Conservation (phyloP, 306 rosid genomes). For the Canavalia gladiata region DNA sequence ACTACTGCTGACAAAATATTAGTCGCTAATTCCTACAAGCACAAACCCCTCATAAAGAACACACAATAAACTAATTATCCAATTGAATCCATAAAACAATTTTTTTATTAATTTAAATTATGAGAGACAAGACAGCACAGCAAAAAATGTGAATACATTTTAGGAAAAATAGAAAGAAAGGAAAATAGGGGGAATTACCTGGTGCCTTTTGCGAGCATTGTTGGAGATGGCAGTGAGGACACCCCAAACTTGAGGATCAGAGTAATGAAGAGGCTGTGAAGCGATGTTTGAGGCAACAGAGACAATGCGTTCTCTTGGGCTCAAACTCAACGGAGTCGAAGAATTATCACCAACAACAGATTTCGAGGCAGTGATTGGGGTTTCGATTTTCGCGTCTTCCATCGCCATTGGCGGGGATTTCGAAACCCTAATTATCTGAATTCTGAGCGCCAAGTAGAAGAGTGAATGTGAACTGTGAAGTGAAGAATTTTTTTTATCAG, state of each 20-base stretch:
- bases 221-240: constrained; percentile 92
- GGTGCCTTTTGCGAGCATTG: constrained; percentile 84
- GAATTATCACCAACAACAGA: neutral
- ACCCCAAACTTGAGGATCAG: constrained; percentile 83
- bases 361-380: neutral
- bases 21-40: neutral
- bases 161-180: neutral
- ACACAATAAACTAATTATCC: neutral
- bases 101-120: neutral
- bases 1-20: neutral
- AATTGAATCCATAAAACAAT: neutral
- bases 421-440: constrained; percentile 64
- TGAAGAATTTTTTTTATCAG: neutral
- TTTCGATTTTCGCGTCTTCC: constrained; percentile 38
- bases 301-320: constrained; percentile 61
- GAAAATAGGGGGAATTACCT: constrained; percentile 52
- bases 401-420: constrained; percentile 67
- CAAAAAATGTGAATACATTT: neutral
- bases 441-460: neutral
- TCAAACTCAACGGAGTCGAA: constrained; percentile 33
- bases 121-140: neutral
- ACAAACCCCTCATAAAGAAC: neutral
- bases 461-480: neutral
- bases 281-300: constrained; percentile 78
- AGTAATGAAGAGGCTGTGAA: constrained; percentile 74